phyloP scores from a whole-genome alignment of 208 protist genomes.

The Acanthamoeba castellanii region DNA sequence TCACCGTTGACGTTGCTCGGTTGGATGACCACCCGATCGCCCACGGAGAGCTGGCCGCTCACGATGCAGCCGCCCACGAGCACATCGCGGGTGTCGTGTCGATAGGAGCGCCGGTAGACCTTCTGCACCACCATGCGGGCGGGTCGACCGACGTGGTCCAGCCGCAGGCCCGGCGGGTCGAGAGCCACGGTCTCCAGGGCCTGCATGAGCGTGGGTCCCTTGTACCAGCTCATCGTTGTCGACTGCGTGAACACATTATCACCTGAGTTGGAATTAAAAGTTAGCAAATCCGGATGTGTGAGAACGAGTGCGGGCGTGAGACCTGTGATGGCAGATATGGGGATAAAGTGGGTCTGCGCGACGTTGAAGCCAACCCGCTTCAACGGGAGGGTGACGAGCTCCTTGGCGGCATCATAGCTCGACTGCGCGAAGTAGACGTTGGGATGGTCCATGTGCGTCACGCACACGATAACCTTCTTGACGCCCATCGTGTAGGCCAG shows the following conservation, averaged over 20 bases:
- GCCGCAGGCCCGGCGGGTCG: not conserved
- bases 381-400: slow-evolving; percentile 61
- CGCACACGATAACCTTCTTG: slow-evolving; percentile 92
- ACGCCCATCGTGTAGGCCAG: slow-evolving; percentile 92
- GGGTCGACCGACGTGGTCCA: not conserved
- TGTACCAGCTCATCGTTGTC: slow-evolving; percentile 95
- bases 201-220: slow-evolving; percentile 93
- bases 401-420: slow-evolving; percentile 80
- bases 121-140: not conserved
- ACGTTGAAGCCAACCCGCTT: slow-evolving; percentile 85
- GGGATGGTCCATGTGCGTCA: slow-evolving; percentile 95
- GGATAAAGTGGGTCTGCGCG: slow-evolving; percentile 93
- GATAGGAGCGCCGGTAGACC: not conserved
- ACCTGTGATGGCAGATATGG: slow-evolving; percentile 92
- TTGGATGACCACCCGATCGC: not conserved
- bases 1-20: not conserved
- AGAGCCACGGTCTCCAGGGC: slow-evolving; percentile 94
- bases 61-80: slow-evolving; percentile 34
- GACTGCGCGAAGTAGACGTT: slow-evolving; percentile 91
- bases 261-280: slow-evolving; percentile 89
- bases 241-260: slow-evolving; percentile 95
- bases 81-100: not conserved
- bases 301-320: not conserved
- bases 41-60: not conserved
- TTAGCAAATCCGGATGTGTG: not conserved